phyloP scores from a whole-genome alignment of 129 eudicot genomes.

The Pseudognaphalium luteoalbum region DNA sequence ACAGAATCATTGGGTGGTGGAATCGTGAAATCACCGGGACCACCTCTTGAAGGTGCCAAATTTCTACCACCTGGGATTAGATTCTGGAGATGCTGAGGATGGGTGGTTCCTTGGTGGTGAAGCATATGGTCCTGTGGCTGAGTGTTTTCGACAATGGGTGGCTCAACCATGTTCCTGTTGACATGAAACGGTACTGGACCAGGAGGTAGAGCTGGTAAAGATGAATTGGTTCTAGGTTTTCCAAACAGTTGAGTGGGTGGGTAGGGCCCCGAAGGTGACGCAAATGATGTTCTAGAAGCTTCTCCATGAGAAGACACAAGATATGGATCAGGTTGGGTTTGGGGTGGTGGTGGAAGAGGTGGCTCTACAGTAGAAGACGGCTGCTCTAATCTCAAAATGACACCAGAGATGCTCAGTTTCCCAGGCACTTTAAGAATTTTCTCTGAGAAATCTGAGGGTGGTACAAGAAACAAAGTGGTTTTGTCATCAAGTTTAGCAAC shows the following conservation, averaged over 20 bases:
- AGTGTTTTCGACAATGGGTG: conserved; percentile 33
- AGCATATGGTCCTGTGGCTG: conserved; percentile 35
- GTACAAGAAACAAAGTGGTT: conserved; percentile 84
- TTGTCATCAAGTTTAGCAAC: conserved; percentile 83
- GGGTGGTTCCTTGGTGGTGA: conserved; percentile 17
- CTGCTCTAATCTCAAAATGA: conserved; percentile 66
- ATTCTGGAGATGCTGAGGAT: conserved; percentile 30
- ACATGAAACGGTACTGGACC: conserved; percentile 37
- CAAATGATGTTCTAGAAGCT: conserved; percentile 38
- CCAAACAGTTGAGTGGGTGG: conserved; percentile 30
- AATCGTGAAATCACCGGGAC: conserved; percentile 22
- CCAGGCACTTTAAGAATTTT: conserved; percentile 90
- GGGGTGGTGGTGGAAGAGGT: conserved; percentile 41
- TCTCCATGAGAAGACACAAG: conserved; percentile 42
- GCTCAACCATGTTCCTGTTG: conserved; percentile 27
- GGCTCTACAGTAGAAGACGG: conserved; percentile 47
- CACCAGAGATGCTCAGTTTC: conserved; percentile 80
- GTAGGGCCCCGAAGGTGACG: conserved; percentile 51
- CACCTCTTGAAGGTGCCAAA: conserved; percentile 27
- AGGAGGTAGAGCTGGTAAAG: conserved; percentile 38
- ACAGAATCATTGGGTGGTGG: conserved; percentile 34
- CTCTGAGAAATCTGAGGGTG: conserved; percentile 94
- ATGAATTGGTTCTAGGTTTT: conserved; percentile 38
- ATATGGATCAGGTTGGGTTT: conserved; percentile 39
- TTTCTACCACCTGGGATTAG: conserved; percentile 29